Base-by-base conservation (phyloP, 768 basidiomycete genomes). In the Mycena indigotica region DNA sequence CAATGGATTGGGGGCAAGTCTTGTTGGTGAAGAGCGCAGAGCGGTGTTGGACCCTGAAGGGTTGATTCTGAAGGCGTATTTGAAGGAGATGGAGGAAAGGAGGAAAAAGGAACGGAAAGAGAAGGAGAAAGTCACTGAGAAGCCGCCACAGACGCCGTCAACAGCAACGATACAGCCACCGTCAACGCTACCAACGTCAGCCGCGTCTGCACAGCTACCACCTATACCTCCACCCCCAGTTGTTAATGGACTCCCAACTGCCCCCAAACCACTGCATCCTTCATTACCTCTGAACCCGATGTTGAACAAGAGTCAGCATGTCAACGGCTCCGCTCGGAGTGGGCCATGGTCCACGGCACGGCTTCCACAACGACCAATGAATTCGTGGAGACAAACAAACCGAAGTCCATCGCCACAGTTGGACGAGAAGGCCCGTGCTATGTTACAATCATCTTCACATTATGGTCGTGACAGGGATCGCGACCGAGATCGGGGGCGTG, bases 1-100 rank as follows among this genome's bases (percentile, higher is more conserved):
- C 45, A 68, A 67, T 12, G 50, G 65, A 28, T 66, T 55, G 35
- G 66, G 56, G 30, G 53, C 53, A 19, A 71, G 69, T 0, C 74
- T 71, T n/a, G 84, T 80, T 19, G 78, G 72, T 1, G 84, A 87
- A 57, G 84, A 85, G 66, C 81, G 95, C 66, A 79, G 79, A 28
- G 91, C 90, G 5, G 88, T 91, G 13, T 78, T 94, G 50, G 96
- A 98, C 69, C 85, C 84, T 0, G 88, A 93, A 58, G 87, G 88
- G 3, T 69, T 75, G 58, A 80, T 81, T 61, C 69, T 88, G 60
- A 83, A 81, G 55, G 85, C 85, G 6, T 84, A 90, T 21, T 71
- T 89, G 69, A 83, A 82, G 64, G 88, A 87, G 71, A 70, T 80
- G 53, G 78, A 84, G 68, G 69, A 71, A 69, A 53, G 66, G 70